Base-by-base conservation (phyloP, 352 stramenopile species). In the Stramenopiles sp. region DNA sequence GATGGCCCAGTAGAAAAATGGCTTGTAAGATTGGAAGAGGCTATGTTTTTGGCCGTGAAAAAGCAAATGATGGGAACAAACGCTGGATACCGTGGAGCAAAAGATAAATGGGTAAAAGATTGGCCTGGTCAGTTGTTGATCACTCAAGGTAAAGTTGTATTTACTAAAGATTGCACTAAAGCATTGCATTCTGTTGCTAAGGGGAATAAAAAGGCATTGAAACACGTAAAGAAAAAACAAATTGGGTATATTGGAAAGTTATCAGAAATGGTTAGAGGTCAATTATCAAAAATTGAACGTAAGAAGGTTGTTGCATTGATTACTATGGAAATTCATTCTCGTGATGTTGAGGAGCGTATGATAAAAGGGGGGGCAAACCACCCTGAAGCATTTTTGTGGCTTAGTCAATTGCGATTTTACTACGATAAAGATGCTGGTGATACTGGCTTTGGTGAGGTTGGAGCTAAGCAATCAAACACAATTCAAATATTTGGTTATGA, bases 31-130 rank as follows among this genome's bases (percentile, higher is more conserved):
- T 88, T 95, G 0, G 92, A 97, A 83, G 86, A 89, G 30, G 90
- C 95, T 76, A 97, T 97, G 92, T 53, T 53, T 53, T 53, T 53
- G 13, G 38, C 38, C 13, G 4, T 53, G 38, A 53, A 53, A 13
- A 53, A 53, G 13, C 38, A 53, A 53, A 53, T 53, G 38, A 53
- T 53, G 38, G 38, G 38, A 13, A 53, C 38, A 53, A 53, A 53
- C 13, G 38, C 38, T 13, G 38, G 38, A 4, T 53, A 53, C 38
- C 38, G 38, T 53, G 38, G 38, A 13, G 38, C 38, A 53, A 97
- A 97, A 81, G 92, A 97, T 78, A 96, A 95, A 78, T 97, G 92
- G 92, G 92, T 97, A 74, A 95, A 94, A 74, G 91, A 97, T 79
- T 96, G 92, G 73, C 90, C 92, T 0, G 92, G 92, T 0, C 91